A percentile compares a stretch with the other conserved stretches of the same genome.
Evolutionary conservation across 2,329 filamentous ascomycete species (phyloP).

Genomic region (Alternaria conjuncta): DNA sequence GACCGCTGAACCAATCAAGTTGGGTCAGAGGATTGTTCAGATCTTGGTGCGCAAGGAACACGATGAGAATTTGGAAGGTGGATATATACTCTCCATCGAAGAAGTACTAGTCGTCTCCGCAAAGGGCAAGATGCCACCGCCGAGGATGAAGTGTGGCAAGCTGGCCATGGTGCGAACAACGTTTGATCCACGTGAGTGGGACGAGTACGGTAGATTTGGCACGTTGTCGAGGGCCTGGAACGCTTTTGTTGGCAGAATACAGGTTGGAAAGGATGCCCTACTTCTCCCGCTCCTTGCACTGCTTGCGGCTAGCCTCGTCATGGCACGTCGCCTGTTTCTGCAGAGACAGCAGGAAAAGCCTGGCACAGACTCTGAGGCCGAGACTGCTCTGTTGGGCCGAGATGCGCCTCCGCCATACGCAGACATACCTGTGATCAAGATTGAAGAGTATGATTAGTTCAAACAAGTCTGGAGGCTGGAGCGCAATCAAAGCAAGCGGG

Average conservation of each 20-base stretch:
- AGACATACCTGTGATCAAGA: slow-evolving; percentile 28
- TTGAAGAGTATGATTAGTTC: slow-evolving; percentile 28
- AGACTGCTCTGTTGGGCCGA: slow-evolving; percentile 24
- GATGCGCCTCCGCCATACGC: slow-evolving; percentile 26
- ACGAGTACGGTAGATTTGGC: slow-evolving; percentile 36
- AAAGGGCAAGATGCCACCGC: slow-evolving; percentile 24
- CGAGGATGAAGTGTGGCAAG: slow-evolving; percentile 38
- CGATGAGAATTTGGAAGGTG: neutral
- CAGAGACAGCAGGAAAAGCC: slow-evolving; percentile 15
- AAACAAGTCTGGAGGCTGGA: slow-evolving; percentile 11
- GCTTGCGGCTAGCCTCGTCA: slow-evolving; percentile 16
- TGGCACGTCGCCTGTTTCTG: slow-evolving; percentile 18
- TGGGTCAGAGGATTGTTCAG: slow-evolving; percentile 36
- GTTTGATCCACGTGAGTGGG: slow-evolving; percentile 40
- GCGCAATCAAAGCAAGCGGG: slow-evolving; percentile 13
- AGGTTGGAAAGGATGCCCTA: slow-evolving; percentile 17
- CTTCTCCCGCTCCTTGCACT: slow-evolving; percentile 23
- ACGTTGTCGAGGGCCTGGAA: slow-evolving; percentile 26
- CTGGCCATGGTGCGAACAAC: slow-evolving; percentile 29
- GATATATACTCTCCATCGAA: slow-evolving; percentile 23
- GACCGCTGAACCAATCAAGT: slow-evolving; percentile 2
- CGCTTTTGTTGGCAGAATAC: slow-evolving; percentile 17
- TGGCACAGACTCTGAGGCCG: slow-evolving; percentile 19
- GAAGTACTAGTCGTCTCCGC: slow-evolving; percentile 32
- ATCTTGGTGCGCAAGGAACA: slow-evolving; percentile 23